Percentiles rank a stretch among this genome's conserved stretches.
phyloP scores from a whole-genome alignment of 805 yeast species.

The Nakazawaea laoshanensis region DNA sequence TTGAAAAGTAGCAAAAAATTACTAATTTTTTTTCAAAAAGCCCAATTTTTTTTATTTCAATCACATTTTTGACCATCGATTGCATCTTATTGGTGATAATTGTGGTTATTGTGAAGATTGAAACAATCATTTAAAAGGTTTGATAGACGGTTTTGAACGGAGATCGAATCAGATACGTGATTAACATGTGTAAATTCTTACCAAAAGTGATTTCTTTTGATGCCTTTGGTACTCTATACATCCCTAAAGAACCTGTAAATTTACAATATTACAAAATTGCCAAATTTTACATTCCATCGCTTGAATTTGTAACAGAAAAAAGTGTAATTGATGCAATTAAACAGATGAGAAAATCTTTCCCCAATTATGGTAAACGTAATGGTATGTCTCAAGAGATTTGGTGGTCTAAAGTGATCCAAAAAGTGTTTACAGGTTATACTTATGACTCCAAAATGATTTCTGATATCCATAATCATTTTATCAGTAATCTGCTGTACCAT shows the following conservation, averaged over 20 bases:
- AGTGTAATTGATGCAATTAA: slow-evolving; percentile 26
- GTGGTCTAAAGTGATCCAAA: slow-evolving; percentile 49
- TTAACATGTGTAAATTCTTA: slow-evolving; percentile 1
- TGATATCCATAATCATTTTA: slow-evolving; percentile 39
- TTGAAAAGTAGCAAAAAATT: background rate
- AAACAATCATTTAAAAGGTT: too few relatives aligned
- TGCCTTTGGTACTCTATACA: slow-evolving; percentile 59
- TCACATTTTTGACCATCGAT: too few relatives aligned
- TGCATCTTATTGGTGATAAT: too few relatives aligned
- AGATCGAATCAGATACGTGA: slow-evolving; percentile 9
- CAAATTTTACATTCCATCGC: slow-evolving; percentile 30
- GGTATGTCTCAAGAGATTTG: slow-evolving; percentile 31
- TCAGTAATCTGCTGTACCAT: slow-evolving; percentile 41
- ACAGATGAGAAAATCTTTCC: slow-evolving; percentile 29
- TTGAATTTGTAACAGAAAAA: slow-evolving; percentile 16
- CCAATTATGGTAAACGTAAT: slow-evolving; percentile 52
- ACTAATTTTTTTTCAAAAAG: too few relatives aligned
- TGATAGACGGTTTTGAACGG: too few relatives aligned
- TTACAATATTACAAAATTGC: slow-evolving; percentile 47
- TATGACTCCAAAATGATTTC: slow-evolving; percentile 25
- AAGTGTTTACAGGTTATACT: slow-evolving; percentile 28
- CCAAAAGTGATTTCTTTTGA: slow-evolving; percentile 48
- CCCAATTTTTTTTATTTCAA: too few relatives aligned
- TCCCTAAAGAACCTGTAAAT: slow-evolving; percentile 45
- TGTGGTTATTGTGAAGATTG: too few relatives aligned